These are phyloP conservation scores for Microthyrium microscopicum DNA, from an alignment of 2,329 filamentous ascomycete genomes.

Conservation along the genomic window DNA sequence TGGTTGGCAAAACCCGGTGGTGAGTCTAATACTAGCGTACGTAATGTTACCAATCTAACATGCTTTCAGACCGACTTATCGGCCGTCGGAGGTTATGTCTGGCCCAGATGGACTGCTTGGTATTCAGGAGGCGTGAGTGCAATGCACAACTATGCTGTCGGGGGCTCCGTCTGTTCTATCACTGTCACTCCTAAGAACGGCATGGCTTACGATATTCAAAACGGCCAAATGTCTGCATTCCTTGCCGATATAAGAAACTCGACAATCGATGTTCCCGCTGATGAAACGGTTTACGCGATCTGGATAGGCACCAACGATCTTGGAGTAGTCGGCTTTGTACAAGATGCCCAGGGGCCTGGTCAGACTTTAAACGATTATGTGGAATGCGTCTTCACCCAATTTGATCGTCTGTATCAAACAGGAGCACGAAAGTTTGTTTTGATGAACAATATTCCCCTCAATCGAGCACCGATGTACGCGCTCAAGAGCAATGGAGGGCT, in stretches of 20 bases:
- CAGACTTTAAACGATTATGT: conserved; percentile 49
- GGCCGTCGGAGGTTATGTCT: conserved; percentile 47
- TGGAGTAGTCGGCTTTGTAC: conserved; percentile 47
- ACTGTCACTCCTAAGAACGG: conserved; percentile 42
- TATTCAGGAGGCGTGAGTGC: conserved; percentile 31
- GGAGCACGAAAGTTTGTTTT: conserved; percentile 58
- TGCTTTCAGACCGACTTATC: conserved; percentile 30
- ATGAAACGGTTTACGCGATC: conserved; percentile 54
- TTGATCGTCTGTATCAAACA: conserved; percentile 45
- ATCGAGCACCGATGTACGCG: conserved; percentile 52
- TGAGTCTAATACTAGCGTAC: conserved; percentile 13
- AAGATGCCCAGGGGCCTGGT: conserved; percentile 41
- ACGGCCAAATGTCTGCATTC: conserved; percentile 32
- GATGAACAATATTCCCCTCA: conserved; percentile 50
- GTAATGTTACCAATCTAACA: not conserved
- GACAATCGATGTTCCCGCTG: conserved; percentile 12
- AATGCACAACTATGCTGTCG: conserved; percentile 53
- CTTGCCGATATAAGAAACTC: conserved; percentile 17
- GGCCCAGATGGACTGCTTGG: conserved; percentile 50
- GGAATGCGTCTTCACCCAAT: conserved; percentile 48
- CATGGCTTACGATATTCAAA: conserved; percentile 18
- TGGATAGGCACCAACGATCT: conserved; percentile 77
- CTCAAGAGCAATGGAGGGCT: conserved; percentile 29
- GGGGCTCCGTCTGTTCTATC: conserved; percentile 58
- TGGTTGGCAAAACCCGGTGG: conserved; percentile 35